Evolutionary conservation across 2,329 filamentous ascomycete species (phyloP), one percentile per base, ranked within the genome.

Genomic region (Aureobasidium melanogenum): DNA sequence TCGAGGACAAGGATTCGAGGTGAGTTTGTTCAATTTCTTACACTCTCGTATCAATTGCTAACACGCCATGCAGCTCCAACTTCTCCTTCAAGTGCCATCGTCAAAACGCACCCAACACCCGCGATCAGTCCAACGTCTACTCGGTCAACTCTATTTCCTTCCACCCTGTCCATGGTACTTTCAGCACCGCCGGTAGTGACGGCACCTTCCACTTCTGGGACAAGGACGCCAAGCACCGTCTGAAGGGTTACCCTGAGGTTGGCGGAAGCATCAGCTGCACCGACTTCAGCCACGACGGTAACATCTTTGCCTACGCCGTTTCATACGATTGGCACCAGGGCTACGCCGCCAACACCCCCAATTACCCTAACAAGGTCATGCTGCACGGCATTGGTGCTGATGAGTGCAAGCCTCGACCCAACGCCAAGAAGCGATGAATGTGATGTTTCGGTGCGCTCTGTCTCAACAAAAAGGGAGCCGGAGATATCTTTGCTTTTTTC

Each of bases 11-110:
- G 76, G 91, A 99, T 72, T 79, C 88, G 3, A 84, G 76, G 87
- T 75, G 71, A 62, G 67, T 46, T 44, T 15, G 17, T 15, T 2
- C 30, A 9, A 61, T 43, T 22, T 28, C 19, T 8, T 26, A 15
- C 50, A 22, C 10, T 28, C n/a, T 17, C 38, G 6, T 3, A 26
- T 12, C 38, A 41, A 28, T 39, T 7, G 41, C 56, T 57, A 15
- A 62, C 51, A 26, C 9, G 10, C 14, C 17, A 15, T 63, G 66
- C 51, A 75, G 74, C 65, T 88, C 87, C 70, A 97, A 99, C 79
- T 99, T 99, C 80, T 96, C 91, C 44, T 99, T 99, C 85, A 97
- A 97, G 77, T 99, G 94, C 76, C 94, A 99, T 75, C 91, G 94
- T 63, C 90, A 96, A 69, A 84, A 85, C 5, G 84, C 88, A 1